Evolutionary conservation across 1,284 basidiomycete species (phyloP).

Genomic region (Hemileia vastatrix): DNA sequence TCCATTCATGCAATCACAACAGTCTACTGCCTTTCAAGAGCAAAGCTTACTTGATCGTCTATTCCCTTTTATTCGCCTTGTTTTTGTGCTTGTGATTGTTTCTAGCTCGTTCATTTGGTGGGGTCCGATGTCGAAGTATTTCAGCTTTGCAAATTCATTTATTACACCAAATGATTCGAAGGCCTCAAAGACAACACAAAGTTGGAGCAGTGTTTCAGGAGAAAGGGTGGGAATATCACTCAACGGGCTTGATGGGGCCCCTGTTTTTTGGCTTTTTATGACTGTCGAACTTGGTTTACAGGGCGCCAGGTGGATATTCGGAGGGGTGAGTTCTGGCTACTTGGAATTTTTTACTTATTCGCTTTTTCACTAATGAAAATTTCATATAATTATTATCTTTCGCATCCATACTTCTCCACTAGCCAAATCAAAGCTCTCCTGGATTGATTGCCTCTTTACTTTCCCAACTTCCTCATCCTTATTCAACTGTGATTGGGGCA

Average conservation of each 20-base stretch:
- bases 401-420: neutral
- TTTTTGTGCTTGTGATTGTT: slow-evolving; percentile 5
- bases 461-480: slow-evolving; percentile 7
- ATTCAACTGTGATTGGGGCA: slow-evolving; percentile 9
- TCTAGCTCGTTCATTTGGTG: slow-evolving; percentile 5
- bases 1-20: no score
- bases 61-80: slow-evolving; percentile 8
- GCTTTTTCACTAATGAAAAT: neutral
- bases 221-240: neutral
- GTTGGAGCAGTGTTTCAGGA: neutral
- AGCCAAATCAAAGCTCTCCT: slow-evolving; percentile 1
- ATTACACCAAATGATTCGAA: no score
- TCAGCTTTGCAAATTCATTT: no score
- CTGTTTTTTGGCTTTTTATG: slow-evolving; percentile 23
- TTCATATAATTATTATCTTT: neutral
- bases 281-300: slow-evolving; percentile 19
- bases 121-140: slow-evolving; percentile 11
- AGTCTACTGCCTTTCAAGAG: no score
- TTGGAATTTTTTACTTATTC: neutral
- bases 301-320: slow-evolving; percentile 14
- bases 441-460: slow-evolving; percentile 13
- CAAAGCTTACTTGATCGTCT: no score
- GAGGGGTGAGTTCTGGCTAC: neutral
- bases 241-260: slow-evolving; percentile 15
- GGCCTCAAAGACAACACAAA: no score